Base-by-base conservation (phyloP, 345 rosid species). In the Brassica rapa region DNA sequence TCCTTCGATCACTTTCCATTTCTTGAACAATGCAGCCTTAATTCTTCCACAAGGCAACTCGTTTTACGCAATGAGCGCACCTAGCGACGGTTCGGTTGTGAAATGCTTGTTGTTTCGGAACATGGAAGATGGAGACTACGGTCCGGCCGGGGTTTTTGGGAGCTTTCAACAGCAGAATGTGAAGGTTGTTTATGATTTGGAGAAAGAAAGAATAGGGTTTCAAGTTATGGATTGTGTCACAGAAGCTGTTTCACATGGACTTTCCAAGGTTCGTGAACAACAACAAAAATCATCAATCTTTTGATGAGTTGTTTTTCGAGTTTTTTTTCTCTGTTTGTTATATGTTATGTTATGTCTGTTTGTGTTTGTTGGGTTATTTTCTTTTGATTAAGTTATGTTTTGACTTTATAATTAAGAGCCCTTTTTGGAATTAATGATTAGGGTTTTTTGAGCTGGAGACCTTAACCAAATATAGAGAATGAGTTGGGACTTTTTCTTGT, bases 81-180 rank as follows among this genome's bases (percentile, higher is more conserved):
- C 98, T 8, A 81, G 61, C 6, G 84, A 93, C 69, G 86, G 87
- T 6, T 86, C 82, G 6, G 94, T 84, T 73, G 90, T 88, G 66
- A 89, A 93, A 81, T 90, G 97, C 83, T 62, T 90, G 62, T 66
- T 90, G 84, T 85, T 89, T 66, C 91, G 86, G 65, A 82, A 86
- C 83, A 90, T 90, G 97, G 87, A 88, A 60, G 94, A 86, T 63
- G 90, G 83, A 2, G 85, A 87, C 10, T 81, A 84, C 41, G 98
- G 98, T 65, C 96, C 96, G 0, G 93, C 91, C 1, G 96, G 88
- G 2, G 89, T 91, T 10, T 88, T 89, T 5, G 96, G 96, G 81
- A 91, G 90, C 80, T 93, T 90, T 83, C 98, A 93, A 16, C 98
- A 93, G 62, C 97, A 91, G 60, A 86, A 93, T 76, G 82, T 91